Conservation (phyloP, 345 rosid genomes). For the Laguncularia racemosa region DNA sequence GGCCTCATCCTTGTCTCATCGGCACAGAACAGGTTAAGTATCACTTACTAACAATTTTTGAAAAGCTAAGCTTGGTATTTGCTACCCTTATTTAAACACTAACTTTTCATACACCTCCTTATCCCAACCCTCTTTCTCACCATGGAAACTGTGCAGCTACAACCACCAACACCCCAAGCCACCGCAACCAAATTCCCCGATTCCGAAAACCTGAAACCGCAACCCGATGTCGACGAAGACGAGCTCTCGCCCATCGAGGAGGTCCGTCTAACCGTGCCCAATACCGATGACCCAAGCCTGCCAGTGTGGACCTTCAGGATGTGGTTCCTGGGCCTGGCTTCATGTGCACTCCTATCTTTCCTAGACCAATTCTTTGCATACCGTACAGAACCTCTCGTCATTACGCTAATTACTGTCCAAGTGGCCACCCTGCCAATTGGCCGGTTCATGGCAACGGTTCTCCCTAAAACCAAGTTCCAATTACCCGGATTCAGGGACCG, state of each 20-base stretch:
- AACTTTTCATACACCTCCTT: too few species aligned
- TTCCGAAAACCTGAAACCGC: not conserved
- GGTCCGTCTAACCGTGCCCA: constrained; percentile 69
- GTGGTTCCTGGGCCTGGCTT: constrained; percentile 70
- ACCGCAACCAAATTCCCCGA: too few species aligned
- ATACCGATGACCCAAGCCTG: constrained; percentile 65
- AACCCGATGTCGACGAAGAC: constrained; percentile 17
- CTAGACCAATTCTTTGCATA: constrained; percentile 78
- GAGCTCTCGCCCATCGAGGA: constrained; percentile 71
- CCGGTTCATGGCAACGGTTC: constrained; percentile 50
- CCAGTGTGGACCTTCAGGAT: constrained; percentile 90
- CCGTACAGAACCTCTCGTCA: constrained; percentile 75
- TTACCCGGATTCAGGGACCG: constrained; percentile 49
- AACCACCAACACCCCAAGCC: constrained; percentile 14
- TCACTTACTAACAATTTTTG: too few species aligned
- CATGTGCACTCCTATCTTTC: constrained; percentile 67
- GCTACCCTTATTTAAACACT: too few species aligned
- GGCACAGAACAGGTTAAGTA: too few species aligned
- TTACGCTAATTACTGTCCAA: constrained; percentile 77
- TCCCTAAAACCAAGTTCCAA: constrained; percentile 50
- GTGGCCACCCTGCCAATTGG: constrained; percentile 78
- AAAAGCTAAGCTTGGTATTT: too few species aligned
- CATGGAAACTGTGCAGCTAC: constrained; percentile 28
- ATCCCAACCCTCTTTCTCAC: not conserved
- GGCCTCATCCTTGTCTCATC: too few species aligned